phyloP scores from a whole-genome alignment of 2,329 filamentous ascomycete species.

The Rutstroemia sp. region DNA sequence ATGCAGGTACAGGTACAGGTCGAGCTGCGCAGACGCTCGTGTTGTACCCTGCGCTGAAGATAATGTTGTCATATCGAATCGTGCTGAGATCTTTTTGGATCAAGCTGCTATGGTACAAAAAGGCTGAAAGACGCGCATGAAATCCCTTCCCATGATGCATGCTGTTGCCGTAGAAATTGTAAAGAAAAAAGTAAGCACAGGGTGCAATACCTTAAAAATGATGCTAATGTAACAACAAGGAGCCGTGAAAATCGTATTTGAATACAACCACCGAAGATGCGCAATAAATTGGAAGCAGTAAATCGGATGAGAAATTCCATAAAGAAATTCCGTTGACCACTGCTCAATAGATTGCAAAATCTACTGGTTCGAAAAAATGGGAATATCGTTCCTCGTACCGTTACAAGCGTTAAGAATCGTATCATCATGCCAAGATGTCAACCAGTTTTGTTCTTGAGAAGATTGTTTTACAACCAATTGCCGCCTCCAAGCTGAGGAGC shows the following conservation, averaged over 20 bases:
- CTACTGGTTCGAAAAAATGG: conserved; percentile 22
- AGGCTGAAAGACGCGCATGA: conserved; percentile 20
- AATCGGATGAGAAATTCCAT: not conserved
- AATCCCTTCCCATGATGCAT: conserved; percentile 24
- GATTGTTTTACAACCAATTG: conserved; percentile 26
- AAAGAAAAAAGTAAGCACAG: conserved; percentile 17
- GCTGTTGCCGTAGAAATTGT: conserved; percentile 22
- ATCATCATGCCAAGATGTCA: conserved; percentile 25
- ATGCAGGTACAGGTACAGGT: conserved; percentile 29
- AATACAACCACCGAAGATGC: conserved; percentile 26
- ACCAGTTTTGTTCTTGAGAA: conserved; percentile 4
- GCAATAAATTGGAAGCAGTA: not conserved
- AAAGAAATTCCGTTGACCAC: conserved; percentile 4
- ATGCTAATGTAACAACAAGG: conserved; percentile 31
- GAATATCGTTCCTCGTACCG: conserved; percentile 30
- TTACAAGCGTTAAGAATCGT: conserved; percentile 32
- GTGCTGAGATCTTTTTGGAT: conserved; percentile 27
- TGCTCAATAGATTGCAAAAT: conserved; percentile 15
- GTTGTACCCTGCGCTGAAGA: conserved; percentile 28
- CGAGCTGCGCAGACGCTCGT: conserved; percentile 28
- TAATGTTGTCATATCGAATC: conserved; percentile 23
- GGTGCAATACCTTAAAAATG: conserved; percentile 15
- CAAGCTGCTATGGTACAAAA: conserved; percentile 30
- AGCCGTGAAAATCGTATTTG: conserved; percentile 30
- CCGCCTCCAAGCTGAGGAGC: conserved; percentile 23